Evolutionary conservation across 345 rosid genomes (phyloP).

Genomic region (Geranium rotundifolium): DNA sequence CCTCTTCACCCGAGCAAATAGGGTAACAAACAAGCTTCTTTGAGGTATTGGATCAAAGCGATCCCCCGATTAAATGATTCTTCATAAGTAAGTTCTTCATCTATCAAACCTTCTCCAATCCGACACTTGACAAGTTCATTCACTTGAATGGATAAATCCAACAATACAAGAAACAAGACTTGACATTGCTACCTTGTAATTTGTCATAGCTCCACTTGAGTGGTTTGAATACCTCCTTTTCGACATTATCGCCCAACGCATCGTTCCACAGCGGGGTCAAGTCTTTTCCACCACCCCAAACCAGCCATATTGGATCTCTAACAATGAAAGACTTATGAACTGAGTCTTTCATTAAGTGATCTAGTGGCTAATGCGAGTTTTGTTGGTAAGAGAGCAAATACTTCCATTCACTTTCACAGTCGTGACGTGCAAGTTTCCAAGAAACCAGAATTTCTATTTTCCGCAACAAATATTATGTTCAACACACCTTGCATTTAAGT

Average conservation of each 20-base stretch:
- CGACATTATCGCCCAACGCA: conserved; percentile 21
- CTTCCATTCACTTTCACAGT: too few species aligned
- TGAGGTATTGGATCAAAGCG: conserved; percentile 30
- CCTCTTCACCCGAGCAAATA: conserved; percentile 38
- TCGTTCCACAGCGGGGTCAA: conserved; percentile 23
- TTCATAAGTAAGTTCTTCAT: conserved; percentile 15
- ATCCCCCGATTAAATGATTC: conserved; percentile 22
- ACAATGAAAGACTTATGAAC: too few species aligned
- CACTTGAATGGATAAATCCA: conserved; percentile 25
- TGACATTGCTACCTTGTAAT: conserved; percentile 9
- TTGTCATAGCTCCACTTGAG: conserved; percentile 30
- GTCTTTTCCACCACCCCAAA: conserved; percentile 24
- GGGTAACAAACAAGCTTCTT: conserved; percentile 27
- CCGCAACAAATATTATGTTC: too few species aligned
- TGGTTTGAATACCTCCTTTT: conserved; percentile 23
- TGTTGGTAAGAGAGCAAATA: too few species aligned
- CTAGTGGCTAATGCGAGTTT: too few species aligned
- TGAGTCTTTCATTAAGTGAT: too few species aligned
- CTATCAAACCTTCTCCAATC: conserved; percentile 33
- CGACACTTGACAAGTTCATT: conserved; percentile 29
- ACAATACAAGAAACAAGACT: conserved; percentile 36
- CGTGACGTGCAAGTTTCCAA: too few species aligned
- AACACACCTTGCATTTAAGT: too few species aligned
- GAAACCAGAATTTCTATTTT: too few species aligned
- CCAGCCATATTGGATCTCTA: too few species aligned